Evolutionary conservation across 2,329 filamentous ascomycete genomes (phyloP), one percentile per base, ranked within the genome.

Genomic region (Beauveria rudraprayagi): DNA sequence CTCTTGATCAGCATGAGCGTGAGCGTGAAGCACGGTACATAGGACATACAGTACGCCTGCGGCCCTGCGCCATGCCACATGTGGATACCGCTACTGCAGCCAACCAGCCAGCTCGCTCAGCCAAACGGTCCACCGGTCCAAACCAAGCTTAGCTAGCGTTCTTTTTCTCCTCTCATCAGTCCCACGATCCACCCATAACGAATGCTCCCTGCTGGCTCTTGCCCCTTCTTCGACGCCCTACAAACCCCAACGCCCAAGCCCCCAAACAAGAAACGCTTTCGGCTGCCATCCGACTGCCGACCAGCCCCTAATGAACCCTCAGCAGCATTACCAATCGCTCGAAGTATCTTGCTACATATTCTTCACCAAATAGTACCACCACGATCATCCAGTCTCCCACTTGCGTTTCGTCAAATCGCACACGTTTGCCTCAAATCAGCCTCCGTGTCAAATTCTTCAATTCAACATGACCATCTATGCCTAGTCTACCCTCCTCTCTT

Each of bases 201-300:
- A 37, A 34, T 34, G 34, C 34, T 37, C 4, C 30, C 30, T 14
- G 30, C 30, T 34, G 30, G 30, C 34, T 37, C 5, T 37, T 37
- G 30, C 34, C 34, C 34, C 34, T 37, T 37, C 34, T 37, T 37
- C 5, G 14, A 37, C 34, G 34, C 34, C 11, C 11, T 16, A 16
- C 30, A 34, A 37, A 30, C 50, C 50, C 48, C 50, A 37, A 14
- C 34, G 28, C 17, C n/a, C 19, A 34, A 22, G 46, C 56, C 56
- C 56, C 56, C 46, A 52, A 59, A 41, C 56, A 59, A 51, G 28
- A 44, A 24, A 46, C 22, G 37, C 47, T 44, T 50, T 61, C 58
- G 58, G 58, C 43, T 54, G 58, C 24, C 58, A 61, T 54, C 51
- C 58, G 58, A 55, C 51, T 56, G 43, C 58, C 58, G 58, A 55